These are phyloP conservation scores for Ostreobium quekettii DNA, from an alignment of 139 green algal genomes.

Conservation along the genomic window DNA sequence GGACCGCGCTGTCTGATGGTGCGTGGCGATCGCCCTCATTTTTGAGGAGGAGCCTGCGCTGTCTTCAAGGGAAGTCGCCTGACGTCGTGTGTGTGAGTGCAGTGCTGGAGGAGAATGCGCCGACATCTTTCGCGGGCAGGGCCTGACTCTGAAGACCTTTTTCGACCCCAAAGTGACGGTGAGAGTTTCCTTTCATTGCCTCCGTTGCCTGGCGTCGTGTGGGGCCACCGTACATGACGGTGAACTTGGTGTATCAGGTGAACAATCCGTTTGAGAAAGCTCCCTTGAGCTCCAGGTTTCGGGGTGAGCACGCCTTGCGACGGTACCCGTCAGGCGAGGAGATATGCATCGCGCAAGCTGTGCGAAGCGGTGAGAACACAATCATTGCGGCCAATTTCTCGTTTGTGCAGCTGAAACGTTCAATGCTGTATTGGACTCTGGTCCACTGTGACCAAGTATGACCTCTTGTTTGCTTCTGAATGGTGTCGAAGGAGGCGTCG, in stretches of 20 bases:
- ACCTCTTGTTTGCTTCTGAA: too few species aligned
- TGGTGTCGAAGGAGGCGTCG: too few species aligned
- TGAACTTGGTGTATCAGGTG: constrained; percentile 49
- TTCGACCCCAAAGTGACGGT: constrained; percentile 95
- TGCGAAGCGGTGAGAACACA: constrained; percentile 96
- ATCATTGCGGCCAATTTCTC: too few species aligned
- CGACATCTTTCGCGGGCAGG: constrained; percentile 64
- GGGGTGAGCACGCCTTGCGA: constrained; percentile 95
- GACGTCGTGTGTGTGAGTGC: constrained; percentile 19
- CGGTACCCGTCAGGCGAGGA: constrained; percentile 97
- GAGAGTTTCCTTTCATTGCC: constrained; percentile 5
- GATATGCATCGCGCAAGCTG: constrained; percentile 99
- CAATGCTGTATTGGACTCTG: too few species aligned
- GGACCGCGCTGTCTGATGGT: too few species aligned
- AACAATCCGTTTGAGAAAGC: constrained; percentile 99
- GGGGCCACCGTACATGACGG: too few species aligned
- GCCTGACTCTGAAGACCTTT: constrained; percentile 87
- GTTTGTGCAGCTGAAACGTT: too few species aligned
- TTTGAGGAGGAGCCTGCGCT: too few species aligned
- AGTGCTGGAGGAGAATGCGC: constrained; percentile 85
- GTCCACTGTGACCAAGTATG: too few species aligned
- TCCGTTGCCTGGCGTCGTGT: background rate
- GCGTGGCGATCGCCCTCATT: too few species aligned
- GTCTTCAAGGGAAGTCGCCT: too few species aligned
- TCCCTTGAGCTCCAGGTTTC: constrained; percentile 84